These are phyloP conservation scores for Cutaneotrichosporon sp. DNA, from an alignment of 1,284 basidiomycete species.

Conservation along the genomic window DNA sequence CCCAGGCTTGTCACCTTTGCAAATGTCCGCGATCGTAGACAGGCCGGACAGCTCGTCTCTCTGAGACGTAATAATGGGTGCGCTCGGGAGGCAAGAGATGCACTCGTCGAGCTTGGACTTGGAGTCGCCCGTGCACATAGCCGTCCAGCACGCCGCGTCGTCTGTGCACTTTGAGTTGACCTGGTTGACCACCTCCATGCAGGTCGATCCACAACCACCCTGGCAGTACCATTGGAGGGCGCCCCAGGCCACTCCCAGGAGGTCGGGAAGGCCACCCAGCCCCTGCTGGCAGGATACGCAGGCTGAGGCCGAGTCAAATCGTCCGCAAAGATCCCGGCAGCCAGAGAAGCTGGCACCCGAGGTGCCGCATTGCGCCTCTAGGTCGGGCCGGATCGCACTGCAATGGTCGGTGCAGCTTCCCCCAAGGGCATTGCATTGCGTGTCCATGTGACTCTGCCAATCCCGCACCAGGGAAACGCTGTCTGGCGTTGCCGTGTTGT, in stretches of 20 bases:
- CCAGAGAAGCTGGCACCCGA: neutral
- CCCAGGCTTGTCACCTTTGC: neutral
- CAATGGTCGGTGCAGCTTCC: neutral
- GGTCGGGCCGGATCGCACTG: neutral
- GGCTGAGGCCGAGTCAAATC: neutral
- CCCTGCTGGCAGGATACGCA: neutral
- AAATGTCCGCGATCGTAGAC: neutral
- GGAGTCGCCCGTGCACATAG: neutral
- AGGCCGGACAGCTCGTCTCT: neutral
- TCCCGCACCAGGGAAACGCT: neutral
- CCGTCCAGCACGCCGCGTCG: neutral
- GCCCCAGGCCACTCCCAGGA: neutral
- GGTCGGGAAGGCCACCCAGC: neutral
- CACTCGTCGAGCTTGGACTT: conserved; percentile 3
- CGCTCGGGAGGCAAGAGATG: neutral
- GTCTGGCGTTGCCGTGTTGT: neutral
- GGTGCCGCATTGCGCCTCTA: neutral
- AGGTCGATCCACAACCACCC: neutral
- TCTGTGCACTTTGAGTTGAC: neutral
- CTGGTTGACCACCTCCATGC: neutral
- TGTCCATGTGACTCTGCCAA: neutral
- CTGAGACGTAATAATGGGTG: neutral
- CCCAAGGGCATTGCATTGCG: neutral
- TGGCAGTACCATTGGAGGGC: neutral
- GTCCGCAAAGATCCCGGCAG: neutral